A percentile compares a stretch with the other conserved stretches of the same genome.
These are phyloP conservation scores for Yarrowia phangngaensis DNA, from an alignment of 805 yeast genomes.

Conservation along the genomic window DNA sequence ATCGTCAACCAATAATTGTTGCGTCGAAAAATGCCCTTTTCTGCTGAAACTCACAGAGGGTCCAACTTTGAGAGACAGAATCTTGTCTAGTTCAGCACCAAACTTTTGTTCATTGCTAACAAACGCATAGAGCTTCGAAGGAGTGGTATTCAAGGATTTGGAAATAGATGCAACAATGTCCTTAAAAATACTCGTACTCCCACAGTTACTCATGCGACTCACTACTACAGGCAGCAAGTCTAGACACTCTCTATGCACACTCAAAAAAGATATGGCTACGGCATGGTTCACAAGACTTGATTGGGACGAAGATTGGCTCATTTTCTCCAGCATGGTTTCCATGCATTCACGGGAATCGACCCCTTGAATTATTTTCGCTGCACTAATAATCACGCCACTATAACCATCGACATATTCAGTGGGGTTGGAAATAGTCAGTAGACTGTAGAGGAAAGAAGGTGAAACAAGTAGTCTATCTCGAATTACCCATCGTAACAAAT, in stretches of 20 bases:
- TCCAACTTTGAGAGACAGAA: background rate
- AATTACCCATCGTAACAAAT: background rate
- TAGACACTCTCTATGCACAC: conserved; percentile 11
- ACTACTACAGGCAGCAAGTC: background rate
- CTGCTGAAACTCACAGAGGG: background rate
- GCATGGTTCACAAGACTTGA: background rate
- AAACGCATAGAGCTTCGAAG: background rate
- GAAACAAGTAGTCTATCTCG: conserved; percentile 5
- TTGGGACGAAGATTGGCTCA: background rate
- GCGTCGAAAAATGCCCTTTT: background rate
- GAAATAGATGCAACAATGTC: too few relatives aligned
- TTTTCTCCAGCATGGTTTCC: background rate
- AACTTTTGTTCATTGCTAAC: too few relatives aligned
- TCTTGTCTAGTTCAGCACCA: background rate
- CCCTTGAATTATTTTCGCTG: background rate
- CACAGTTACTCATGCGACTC: too few relatives aligned
- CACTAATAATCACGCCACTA: background rate
- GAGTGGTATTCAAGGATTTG: background rate
- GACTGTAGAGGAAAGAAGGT: background rate
- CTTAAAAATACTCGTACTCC: too few relatives aligned
- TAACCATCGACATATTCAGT: background rate
- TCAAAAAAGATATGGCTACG: background rate
- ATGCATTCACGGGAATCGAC: background rate
- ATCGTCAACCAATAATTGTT: background rate
- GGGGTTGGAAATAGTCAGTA: background rate